phyloP scores from a whole-genome alignment of 805 yeast genomes.

The Barnettozyma wickerhamii region DNA sequence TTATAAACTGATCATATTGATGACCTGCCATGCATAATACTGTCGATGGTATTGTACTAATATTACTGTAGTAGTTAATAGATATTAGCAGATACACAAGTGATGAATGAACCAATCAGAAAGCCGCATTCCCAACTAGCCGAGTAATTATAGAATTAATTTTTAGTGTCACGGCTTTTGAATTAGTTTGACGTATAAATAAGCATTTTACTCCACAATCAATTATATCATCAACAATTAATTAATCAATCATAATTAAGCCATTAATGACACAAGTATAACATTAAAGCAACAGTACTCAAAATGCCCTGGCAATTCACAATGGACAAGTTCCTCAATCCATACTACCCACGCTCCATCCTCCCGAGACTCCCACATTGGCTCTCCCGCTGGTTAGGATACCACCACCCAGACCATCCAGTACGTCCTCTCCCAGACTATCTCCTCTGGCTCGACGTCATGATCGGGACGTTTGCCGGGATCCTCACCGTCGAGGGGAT shows the following conservation, averaged over 20 bases:
- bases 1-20: too few relatives aligned
- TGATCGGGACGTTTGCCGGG: constrained; percentile 44
- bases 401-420: constrained; percentile 26
- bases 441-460: constrained; percentile 41
- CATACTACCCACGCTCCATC: constrained; percentile 20
- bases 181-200: too few relatives aligned
- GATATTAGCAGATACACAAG: too few relatives aligned
- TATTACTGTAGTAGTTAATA: too few relatives aligned
- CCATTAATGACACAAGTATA: neutral
- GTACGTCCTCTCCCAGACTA: constrained; percentile 28
- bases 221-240: too few relatives aligned
- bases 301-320: constrained; percentile 12
- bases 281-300: neutral
- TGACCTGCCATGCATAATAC: too few relatives aligned
- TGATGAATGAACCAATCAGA: neutral
- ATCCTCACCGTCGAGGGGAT: constrained; percentile 42
- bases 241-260: too few relatives aligned
- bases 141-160: neutral
- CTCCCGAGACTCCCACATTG: constrained; percentile 32
- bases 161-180: neutral
- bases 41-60: too few relatives aligned
- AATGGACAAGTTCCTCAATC: constrained; percentile 17
- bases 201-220: too few relatives aligned
- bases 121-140: too few relatives aligned
- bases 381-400: constrained; percentile 37